Conservation (phyloP, 257 asterid species). For the Avicennia marina region DNA sequence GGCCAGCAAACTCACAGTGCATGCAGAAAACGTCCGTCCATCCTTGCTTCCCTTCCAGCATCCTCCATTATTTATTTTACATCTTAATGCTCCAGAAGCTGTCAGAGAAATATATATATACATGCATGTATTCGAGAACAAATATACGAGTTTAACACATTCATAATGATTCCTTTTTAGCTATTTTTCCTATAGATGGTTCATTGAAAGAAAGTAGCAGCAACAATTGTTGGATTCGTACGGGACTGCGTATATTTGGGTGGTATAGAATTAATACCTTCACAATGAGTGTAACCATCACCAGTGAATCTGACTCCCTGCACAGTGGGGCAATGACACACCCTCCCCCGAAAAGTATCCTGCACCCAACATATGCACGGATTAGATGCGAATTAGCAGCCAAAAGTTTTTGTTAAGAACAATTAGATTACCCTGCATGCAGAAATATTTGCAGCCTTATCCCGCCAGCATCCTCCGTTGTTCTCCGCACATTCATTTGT, state of each 20-base stretch:
- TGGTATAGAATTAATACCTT: constrained; percentile 38
- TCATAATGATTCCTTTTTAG: no score
- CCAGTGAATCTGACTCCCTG: constrained; percentile 82
- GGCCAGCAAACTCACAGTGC: constrained; percentile 80
- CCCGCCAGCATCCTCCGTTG: constrained; percentile 98
- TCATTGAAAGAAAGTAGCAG: background rate
- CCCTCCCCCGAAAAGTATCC: constrained; percentile 96
- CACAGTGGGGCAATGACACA: constrained; percentile 84
- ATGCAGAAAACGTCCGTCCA: constrained; percentile 70
- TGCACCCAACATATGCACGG: constrained; percentile 18
- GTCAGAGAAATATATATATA: background rate
- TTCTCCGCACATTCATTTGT: constrained; percentile 78
- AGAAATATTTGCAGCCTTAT: constrained; percentile 59
- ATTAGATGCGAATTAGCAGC: background rate
- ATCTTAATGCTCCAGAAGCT: constrained; percentile 88
- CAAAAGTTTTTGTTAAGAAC: background rate
- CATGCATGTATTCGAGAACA: no score
- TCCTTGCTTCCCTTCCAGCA: constrained; percentile 75
- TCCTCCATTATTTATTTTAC: constrained; percentile 79
- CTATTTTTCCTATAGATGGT: background rate
- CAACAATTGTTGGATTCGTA: no score
- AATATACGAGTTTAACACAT: no score
- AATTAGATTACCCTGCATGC: constrained; percentile 70
- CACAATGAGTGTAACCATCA: constrained; percentile 90
- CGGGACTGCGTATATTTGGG: background rate